phyloP scores from a whole-genome alignment of 768 basidiomycete species.

The Trametes maxima region DNA sequence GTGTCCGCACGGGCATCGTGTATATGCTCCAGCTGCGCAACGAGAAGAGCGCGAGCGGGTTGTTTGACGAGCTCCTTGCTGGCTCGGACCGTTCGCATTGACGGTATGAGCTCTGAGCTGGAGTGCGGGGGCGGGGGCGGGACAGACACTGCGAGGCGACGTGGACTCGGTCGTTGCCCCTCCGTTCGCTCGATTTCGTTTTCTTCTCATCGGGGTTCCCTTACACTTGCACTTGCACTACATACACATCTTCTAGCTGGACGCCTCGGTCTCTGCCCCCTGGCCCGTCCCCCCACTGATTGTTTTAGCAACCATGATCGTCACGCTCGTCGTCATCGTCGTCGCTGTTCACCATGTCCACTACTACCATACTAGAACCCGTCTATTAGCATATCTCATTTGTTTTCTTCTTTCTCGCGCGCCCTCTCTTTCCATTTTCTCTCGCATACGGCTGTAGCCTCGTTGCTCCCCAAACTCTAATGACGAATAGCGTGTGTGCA shows the following conservation, averaged over 20 bases:
- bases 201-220: background rate
- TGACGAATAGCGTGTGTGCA: conserved; percentile 7
- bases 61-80: conserved; percentile 85
- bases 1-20: conserved; percentile 88
- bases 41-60: conserved; percentile 78
- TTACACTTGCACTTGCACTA: background rate
- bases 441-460: conserved; percentile 17
- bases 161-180: background rate
- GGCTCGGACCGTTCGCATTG: conserved; percentile 70
- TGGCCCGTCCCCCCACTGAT: background rate
- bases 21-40: conserved; percentile 98
- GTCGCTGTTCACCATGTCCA: conserved; percentile 11
- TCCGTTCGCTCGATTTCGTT: background rate
- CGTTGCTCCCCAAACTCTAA: conserved; percentile 17
- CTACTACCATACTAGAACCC: conserved; percentile 9
- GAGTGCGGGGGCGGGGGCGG: no score
- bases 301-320: conserved; percentile 3
- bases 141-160: no score
- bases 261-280: background rate
- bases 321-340: conserved; percentile 17
- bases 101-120: conserved; percentile 24
- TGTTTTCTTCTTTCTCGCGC: background rate
- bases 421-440: background rate
- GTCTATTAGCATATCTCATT: conserved; percentile 22
- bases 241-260: conserved; percentile 12